These are phyloP conservation scores for Penicillium sp. DNA, from an alignment of 2,329 filamentous ascomycete genomes.

Conservation along the genomic window DNA sequence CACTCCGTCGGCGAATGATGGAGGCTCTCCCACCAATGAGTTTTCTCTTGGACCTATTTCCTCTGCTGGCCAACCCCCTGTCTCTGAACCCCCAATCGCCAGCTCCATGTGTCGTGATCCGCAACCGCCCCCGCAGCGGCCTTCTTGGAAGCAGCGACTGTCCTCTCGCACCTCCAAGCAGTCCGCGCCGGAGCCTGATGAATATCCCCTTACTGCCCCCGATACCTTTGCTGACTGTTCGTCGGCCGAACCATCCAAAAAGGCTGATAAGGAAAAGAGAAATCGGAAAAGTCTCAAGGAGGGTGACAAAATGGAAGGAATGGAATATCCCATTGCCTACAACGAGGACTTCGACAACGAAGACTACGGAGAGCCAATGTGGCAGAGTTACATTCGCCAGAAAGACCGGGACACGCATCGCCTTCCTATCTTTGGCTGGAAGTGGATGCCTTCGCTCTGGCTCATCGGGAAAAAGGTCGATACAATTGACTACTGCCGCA, in stretches of 20 bases:
- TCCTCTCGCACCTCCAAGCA: slow-evolving; percentile 29
- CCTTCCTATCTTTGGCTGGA: slow-evolving; percentile 57
- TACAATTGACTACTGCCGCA: slow-evolving; percentile 85
- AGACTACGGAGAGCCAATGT: slow-evolving; percentile 62
- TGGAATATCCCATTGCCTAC: slow-evolving; percentile 59
- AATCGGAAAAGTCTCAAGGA: slow-evolving; percentile 21
- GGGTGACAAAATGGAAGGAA: slow-evolving; percentile 24
- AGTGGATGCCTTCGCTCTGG: slow-evolving; percentile 74
- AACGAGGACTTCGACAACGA: slow-evolving; percentile 60
- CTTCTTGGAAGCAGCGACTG: slow-evolving; percentile 32
- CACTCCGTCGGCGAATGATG: slow-evolving; percentile 5
- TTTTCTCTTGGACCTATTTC: slow-evolving; percentile 4
- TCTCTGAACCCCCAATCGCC: slow-evolving; percentile 1
- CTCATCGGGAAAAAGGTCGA: slow-evolving; percentile 86
- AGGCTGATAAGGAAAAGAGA: slow-evolving; percentile 8
- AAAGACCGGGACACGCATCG: slow-evolving; percentile 83
- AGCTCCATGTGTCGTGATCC: slow-evolving; percentile 1
- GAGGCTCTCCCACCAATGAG: neutral
- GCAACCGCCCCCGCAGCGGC: slow-evolving; percentile 22
- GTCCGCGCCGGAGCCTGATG: slow-evolving; percentile 28
- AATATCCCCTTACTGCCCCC: slow-evolving; percentile 36
- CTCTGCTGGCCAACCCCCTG: slow-evolving; percentile 3
- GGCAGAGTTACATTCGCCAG: slow-evolving; percentile 76
- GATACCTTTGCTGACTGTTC: slow-evolving; percentile 12
- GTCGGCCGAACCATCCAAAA: slow-evolving; percentile 4